Base-by-base conservation (phyloP, 2,329 filamentous ascomycete genomes). In the Epichloe uncinata region DNA sequence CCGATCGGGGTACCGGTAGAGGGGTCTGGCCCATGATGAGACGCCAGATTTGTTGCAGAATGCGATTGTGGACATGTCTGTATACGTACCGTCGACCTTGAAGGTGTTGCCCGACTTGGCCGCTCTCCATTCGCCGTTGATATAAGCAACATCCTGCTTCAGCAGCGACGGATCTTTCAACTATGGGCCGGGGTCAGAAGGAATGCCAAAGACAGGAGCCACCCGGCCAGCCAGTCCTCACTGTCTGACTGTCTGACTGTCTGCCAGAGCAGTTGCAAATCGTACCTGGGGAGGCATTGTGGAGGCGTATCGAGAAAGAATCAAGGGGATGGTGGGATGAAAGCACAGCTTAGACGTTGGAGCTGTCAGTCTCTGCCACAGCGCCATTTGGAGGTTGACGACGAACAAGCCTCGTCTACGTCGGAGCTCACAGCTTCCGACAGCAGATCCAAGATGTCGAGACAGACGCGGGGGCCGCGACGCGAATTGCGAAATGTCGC, bases 71-170 rank as follows among this genome's bases (percentile, higher is more conserved):
- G 20, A 42, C n/a, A 11, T 13, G 35, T 7, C 16, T 7, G n/a
- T 3, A 5, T 20, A 48, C 62, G 56, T 68, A 84, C 82, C 84
- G 55, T 79, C 75, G 53, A 96, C 87, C 64, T 93, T 83, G 66
- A 97, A 98, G 43, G 88, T 95, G 77, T 94, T 82, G 63, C 88
- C 87, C 1, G 88, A 95, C 61, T 81, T 79, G 58, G 91, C 87
- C 58, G 78, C 76, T 54, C 94, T 79, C 87, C 90, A 98, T 77
- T 95, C 78, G 61, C 93, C 93, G 65, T 98, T 91, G 62, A 97
- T 82, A 63, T 91, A 96, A 61, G 81, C 79, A 52, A 80, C 78
- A 63, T 90, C 79, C 58, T 84, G 80, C 72, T 94, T 96, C 61
- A 97, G 79, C 52, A 98, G 78, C 22, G 84, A 87, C 36, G 79